A percentile compares a stretch with the other conserved stretches of the same genome.
These are phyloP conservation scores for Mariannaea sp. DNA, from an alignment of 2,329 filamentous ascomycete genomes.

Conservation along the genomic window DNA sequence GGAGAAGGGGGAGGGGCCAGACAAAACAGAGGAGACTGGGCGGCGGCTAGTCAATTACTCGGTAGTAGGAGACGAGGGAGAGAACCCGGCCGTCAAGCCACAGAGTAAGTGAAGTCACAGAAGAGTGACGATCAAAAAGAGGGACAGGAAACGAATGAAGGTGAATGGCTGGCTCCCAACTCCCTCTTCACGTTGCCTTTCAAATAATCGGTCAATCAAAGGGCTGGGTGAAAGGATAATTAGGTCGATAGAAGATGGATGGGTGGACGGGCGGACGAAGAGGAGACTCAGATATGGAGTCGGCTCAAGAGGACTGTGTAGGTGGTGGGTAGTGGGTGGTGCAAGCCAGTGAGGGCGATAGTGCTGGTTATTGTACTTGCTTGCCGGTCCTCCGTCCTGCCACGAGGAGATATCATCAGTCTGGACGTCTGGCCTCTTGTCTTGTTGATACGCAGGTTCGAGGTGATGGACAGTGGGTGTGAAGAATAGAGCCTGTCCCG, in stretches of 20 bases:
- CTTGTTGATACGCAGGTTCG: not conserved
- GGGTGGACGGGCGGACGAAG: conserved; percentile 9
- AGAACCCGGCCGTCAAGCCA: too few relatives aligned
- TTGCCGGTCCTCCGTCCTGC: not conserved
- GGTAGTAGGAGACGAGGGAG: too few relatives aligned
- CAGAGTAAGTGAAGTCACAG: too few relatives aligned
- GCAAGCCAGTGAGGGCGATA: not conserved
- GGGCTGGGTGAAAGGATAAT: conserved; percentile 8
- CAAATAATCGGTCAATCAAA: too few relatives aligned
- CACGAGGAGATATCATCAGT: too few relatives aligned
- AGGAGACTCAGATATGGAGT: not conserved
- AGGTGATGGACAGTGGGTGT: conserved; percentile 1
- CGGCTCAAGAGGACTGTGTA: conserved; percentile 8
- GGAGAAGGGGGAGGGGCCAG: not conserved
- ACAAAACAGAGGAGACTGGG: not conserved
- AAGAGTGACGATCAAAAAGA: too few relatives aligned
- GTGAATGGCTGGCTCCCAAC: conserved; percentile 15
- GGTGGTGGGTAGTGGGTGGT: conserved; percentile 17
- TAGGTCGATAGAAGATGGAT: conserved; percentile 22
- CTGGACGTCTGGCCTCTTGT: not conserved
- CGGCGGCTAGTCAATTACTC: too few relatives aligned
- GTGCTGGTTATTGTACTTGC: conserved; percentile 9
- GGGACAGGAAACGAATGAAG: too few relatives aligned
- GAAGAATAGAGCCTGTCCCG: not conserved
- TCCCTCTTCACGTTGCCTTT: too few relatives aligned